Evolutionary conservation across 495 filamentous ascomycete species (phyloP).

Genomic region (Trichoderma virens): DNA sequence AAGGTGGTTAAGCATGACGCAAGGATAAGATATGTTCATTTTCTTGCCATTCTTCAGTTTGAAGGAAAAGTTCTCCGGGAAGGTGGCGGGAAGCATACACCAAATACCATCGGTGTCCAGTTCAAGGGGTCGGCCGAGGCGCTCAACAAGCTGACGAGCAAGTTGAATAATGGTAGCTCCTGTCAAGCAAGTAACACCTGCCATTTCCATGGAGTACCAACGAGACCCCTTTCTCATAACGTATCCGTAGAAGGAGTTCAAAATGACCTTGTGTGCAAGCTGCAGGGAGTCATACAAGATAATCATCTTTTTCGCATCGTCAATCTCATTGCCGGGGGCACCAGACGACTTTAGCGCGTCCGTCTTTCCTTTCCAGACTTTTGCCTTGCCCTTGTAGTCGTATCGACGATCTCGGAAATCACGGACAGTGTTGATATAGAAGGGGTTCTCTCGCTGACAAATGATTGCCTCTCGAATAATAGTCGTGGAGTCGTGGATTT

Average conservation of each 20-base stretch:
- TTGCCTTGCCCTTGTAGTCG: constrained; percentile 96
- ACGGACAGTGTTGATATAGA: constrained; percentile 94
- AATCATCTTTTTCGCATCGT: constrained; percentile 98
- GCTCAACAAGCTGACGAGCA: constrained; percentile 87
- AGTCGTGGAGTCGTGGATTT: constrained; percentile 91
- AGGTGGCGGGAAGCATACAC: constrained; percentile 97
- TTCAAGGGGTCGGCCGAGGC: constrained; percentile 87
- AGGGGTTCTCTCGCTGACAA: constrained; percentile 96
- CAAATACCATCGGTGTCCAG: constrained; percentile 99
- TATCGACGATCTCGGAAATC: constrained; percentile 94
- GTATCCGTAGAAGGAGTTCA: constrained; percentile 99
- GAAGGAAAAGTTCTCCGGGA: constrained; percentile 95
- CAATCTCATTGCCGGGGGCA: constrained; percentile 67
- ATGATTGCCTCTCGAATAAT: constrained; percentile 95
- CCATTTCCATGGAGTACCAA: constrained; percentile 99
- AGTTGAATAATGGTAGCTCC: constrained; percentile 97
- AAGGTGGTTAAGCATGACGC: constrained; percentile 98
- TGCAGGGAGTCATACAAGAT: constrained; percentile 93
- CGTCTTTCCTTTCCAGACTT: constrained; percentile 96
- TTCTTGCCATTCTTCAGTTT: constrained; percentile 93
- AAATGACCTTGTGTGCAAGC: constrained; percentile 95
- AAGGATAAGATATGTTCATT: constrained; percentile 89
- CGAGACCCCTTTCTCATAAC: constrained; percentile 98
- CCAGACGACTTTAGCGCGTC: constrained; percentile 76
- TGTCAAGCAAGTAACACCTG: constrained; percentile 94